Conservation (phyloP, 2,329 filamentous ascomycete species). For the Ceratocystis lukuohia region DNA sequence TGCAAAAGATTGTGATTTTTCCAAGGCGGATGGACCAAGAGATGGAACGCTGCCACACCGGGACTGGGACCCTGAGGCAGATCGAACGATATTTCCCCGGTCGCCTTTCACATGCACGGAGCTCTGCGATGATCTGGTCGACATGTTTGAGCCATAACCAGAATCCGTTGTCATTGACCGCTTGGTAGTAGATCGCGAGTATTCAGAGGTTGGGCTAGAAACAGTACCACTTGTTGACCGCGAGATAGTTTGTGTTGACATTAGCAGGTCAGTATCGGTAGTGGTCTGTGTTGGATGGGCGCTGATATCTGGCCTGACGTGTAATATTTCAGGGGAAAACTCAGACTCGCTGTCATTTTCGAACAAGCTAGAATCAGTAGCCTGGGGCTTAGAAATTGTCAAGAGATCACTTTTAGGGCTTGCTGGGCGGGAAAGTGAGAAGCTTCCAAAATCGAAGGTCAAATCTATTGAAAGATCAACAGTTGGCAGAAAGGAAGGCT, state of each 20-base stretch:
- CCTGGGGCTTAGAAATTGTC: constrained; percentile 36
- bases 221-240: constrained; percentile 38
- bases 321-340: constrained; percentile 28
- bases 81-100: constrained; percentile 20
- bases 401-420: constrained; percentile 25
- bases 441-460: constrained; percentile 24
- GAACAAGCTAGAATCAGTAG: constrained; percentile 37
- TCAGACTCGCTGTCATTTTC: constrained; percentile 26
- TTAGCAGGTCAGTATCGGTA: neutral
- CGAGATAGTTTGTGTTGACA: constrained; percentile 18
- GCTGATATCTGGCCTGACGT: constrained; percentile 32
- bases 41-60: neutral
- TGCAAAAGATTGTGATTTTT: constrained; percentile 9
- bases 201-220: constrained; percentile 33
- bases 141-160: constrained; percentile 48
- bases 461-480: constrained; percentile 7
- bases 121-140: constrained; percentile 38
- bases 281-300: constrained; percentile 28
- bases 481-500: neutral
- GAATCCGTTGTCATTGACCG: constrained; percentile 44
- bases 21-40: constrained; percentile 14
- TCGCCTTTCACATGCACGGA: constrained; percentile 25
- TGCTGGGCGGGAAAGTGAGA: constrained; percentile 25
- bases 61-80: neutral
- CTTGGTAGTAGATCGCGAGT: constrained; percentile 28